Conservation (phyloP, 1,284 basidiomycete species). For the Athelia sp. region DNA sequence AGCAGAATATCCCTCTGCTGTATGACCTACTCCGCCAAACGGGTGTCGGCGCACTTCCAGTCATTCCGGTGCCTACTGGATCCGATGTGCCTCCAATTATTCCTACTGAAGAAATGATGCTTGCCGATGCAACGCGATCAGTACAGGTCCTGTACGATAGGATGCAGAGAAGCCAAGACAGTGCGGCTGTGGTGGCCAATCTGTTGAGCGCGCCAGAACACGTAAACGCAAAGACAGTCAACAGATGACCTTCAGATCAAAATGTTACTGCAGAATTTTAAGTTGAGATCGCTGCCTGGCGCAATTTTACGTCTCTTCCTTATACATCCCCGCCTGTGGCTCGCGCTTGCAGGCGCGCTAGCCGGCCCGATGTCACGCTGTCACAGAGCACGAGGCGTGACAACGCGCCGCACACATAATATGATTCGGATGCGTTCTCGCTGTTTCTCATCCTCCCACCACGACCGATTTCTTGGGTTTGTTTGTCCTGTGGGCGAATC, state of each 20-base stretch:
- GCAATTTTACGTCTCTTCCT: too few species aligned
- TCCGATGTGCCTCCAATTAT: slow-evolving; percentile 13
- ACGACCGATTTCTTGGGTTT: slow-evolving; percentile 7
- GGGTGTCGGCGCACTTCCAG: slow-evolving; percentile 40
- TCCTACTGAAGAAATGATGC: slow-evolving; percentile 26
- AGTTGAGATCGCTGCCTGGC: too few species aligned
- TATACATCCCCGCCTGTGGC: too few species aligned
- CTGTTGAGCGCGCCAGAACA: slow-evolving; percentile 21
- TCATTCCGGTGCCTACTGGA: slow-evolving; percentile 13
- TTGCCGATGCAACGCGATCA: slow-evolving; percentile 28
- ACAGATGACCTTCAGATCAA: too few species aligned
- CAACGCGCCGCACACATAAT: too few species aligned
- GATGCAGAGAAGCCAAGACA: slow-evolving; percentile 37
- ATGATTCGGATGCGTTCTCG: background rate
- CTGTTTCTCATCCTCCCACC: background rate
- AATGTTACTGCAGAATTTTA: too few species aligned
- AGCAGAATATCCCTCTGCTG: slow-evolving; percentile 29
- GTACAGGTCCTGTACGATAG: slow-evolving; percentile 35
- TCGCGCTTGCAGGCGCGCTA: too few species aligned
- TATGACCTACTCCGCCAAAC: slow-evolving; percentile 33
- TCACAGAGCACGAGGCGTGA: too few species aligned
- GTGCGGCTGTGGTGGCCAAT: slow-evolving; percentile 34
- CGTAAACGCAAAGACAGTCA: background rate
- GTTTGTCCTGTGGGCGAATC: slow-evolving; percentile 1
- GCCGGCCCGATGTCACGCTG: too few species aligned